Conservation (phyloP, 345 rosid genomes). For the Eucalyptus erythrocorys region DNA sequence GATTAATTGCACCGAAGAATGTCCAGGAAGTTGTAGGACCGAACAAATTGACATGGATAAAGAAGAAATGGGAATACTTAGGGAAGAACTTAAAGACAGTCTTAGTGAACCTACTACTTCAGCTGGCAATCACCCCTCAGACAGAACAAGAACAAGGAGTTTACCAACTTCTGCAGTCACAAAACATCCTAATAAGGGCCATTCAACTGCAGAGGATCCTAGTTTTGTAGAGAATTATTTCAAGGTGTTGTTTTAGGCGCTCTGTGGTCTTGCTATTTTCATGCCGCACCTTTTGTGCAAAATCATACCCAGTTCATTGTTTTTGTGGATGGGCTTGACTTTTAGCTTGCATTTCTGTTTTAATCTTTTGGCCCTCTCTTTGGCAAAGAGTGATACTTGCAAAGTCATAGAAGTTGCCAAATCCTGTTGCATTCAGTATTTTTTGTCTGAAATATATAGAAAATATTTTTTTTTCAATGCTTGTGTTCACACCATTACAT, state of each 20-base stretch:
- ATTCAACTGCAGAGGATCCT: constrained; percentile 75
- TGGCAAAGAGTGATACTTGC: background rate
- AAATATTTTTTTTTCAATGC: background rate
- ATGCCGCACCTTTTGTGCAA: background rate
- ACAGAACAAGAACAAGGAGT: constrained; percentile 5
- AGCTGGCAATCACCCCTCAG: constrained; percentile 11
- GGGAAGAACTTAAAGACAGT: constrained; percentile 10
- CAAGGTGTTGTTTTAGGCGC: constrained; percentile 35
- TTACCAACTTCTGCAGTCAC: constrained; percentile 11
- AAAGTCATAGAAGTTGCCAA: background rate
- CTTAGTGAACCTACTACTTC: constrained; percentile 14
- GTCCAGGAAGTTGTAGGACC: constrained; percentile 12
- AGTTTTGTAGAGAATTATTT: constrained; percentile 92
- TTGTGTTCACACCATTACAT: background rate
- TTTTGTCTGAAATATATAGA: background rate
- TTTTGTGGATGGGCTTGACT: background rate
- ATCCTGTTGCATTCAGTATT: background rate
- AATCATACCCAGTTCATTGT: background rate
- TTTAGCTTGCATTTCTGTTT: background rate
- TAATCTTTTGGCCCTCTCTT: background rate
- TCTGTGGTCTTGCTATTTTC: background rate
- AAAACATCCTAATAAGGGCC: constrained; percentile 30
- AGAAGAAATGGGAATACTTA: constrained; percentile 15
- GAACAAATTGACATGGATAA: constrained; percentile 6
- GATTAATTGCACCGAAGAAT: constrained; percentile 8